Base-by-base conservation (phyloP, 495 filamentous ascomycete species). In the Glonium stellatum region DNA sequence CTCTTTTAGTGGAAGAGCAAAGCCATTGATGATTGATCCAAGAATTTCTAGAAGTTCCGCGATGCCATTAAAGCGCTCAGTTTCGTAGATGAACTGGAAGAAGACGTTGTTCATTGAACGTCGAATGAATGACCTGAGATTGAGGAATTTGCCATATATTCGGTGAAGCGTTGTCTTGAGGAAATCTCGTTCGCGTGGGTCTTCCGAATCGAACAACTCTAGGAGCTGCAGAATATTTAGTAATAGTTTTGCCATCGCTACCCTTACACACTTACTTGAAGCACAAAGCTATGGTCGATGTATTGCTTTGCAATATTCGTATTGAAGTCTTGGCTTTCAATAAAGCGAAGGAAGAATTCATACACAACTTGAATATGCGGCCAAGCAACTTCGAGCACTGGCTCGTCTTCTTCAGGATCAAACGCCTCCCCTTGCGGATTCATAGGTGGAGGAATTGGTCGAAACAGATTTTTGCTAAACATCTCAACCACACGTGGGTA, bases 51-150 rank as follows among this genome's bases (percentile, higher is more conserved):
- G 78, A 47, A 99, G 78, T 72, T 99, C 93, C 4, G 93, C 93
- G 61, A 99, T 96, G 15, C 93, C 93, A 70, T 99, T 99, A 77
- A 97, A 97, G 53, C 93, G 82, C 73, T 99, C 93, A 0, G 93
- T 99, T 76, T 99, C 93, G 69, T 99, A 99, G 59, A 87, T 88
- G 73, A 99, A 99, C 71, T 99, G 93, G 82, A 99, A 99, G 79
- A 99, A 99, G 67, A 99, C 93, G 70, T 99, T 97, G 80, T 99
- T 97, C 78, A 99, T 99, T 41, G 95, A 97, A 65, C 93, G 86
- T 69, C 93, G 82, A 67, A 99, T 99, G 74, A 91, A 99, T 11
- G 95, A 97, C 36, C 93, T 84, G 39, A 99, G 79, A 71, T 99
- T 99, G 57, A 99, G 79, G 78, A 99, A 99, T 76, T 99, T 99